Evolutionary conservation across 2,329 filamentous ascomycete species (phyloP).

Genomic region (Aphanocladium album): DNA sequence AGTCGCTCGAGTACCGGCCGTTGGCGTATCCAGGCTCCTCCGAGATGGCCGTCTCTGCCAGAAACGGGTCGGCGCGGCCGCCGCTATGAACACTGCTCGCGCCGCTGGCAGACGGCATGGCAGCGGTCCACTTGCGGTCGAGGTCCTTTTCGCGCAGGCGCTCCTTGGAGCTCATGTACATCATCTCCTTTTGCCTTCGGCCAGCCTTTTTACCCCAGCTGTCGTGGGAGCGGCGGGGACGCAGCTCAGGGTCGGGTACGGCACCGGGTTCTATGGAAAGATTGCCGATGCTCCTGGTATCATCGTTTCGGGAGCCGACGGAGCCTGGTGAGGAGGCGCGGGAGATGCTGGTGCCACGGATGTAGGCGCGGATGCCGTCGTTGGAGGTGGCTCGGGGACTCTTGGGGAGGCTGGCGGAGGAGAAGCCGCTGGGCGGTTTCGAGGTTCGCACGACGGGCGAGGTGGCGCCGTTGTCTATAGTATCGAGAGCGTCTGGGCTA

Average conservation of each 20-base stretch:
- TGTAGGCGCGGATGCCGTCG: constrained; percentile 44
- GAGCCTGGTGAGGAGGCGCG: constrained; percentile 58
- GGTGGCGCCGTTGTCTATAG: constrained; percentile 54
- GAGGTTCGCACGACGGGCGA: constrained; percentile 76
- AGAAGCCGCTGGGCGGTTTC: constrained; percentile 73
- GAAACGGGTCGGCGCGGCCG: constrained; percentile 41
- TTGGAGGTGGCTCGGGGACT: constrained; percentile 45
- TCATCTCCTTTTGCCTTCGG: constrained; percentile 53
- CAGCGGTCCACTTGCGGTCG: constrained; percentile 49
- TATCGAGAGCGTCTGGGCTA: constrained; percentile 43
- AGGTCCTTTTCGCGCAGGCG: constrained; percentile 56
- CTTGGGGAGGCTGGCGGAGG: constrained; percentile 42
- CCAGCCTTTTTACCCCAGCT: constrained; percentile 57
- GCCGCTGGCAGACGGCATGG: constrained; percentile 30
- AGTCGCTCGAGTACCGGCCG: constrained; percentile 21
- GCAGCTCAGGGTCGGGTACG: constrained; percentile 45
- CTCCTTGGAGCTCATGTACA: constrained; percentile 72
- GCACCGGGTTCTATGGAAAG: constrained; percentile 55
- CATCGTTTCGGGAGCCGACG: constrained; percentile 49
- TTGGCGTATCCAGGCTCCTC: constrained; percentile 43
- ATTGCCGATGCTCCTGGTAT: constrained; percentile 58
- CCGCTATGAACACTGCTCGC: constrained; percentile 32
- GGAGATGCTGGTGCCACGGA: constrained; percentile 42
- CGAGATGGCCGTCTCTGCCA: constrained; percentile 49
- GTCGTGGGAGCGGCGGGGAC: constrained; percentile 51